A percentile compares a stretch with the other conserved stretches of the same genome.
Conservation (phyloP, 2,329 filamentous ascomycete genomes). For the Xylariaceae sp. region DNA sequence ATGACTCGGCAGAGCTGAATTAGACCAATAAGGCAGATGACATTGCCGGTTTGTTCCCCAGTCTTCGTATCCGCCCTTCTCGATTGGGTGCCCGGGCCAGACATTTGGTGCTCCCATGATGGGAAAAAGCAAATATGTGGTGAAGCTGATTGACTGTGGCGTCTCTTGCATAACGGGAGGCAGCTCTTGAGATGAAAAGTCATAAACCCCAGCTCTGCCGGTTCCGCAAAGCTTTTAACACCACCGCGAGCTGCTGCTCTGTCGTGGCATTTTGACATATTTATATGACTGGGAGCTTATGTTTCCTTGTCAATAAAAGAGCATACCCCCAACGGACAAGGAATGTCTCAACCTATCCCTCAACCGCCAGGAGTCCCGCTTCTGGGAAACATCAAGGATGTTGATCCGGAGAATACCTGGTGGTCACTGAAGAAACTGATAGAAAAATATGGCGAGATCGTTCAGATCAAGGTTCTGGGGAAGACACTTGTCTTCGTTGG, state of each 20-base stretch:
- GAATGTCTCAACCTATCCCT: constrained; percentile 44
- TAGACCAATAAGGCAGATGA: constrained; percentile 15
- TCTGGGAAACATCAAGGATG: constrained; percentile 46
- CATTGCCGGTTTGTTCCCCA: constrained; percentile 9
- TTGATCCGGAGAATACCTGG: constrained; percentile 45
- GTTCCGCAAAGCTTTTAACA: constrained; percentile 11
- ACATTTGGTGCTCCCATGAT: constrained; percentile 10
- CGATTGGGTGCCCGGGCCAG: constrained; percentile 15
- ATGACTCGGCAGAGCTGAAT: background rate
- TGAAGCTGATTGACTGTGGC: constrained; percentile 10
- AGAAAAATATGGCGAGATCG: constrained; percentile 43
- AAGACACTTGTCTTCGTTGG: constrained; percentile 39
- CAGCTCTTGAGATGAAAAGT: constrained; percentile 8
- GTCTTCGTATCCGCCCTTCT: constrained; percentile 10
- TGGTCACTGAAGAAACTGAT: constrained; percentile 43
- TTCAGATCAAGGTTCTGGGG: constrained; percentile 38
- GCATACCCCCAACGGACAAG: constrained; percentile 2
- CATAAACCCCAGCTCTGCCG: constrained; percentile 3
- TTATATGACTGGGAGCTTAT: too few species aligned
- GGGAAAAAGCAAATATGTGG: constrained; percentile 14
- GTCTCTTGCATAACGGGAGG: constrained; percentile 1
- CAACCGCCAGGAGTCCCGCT: constrained; percentile 45
- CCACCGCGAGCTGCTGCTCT: constrained; percentile 6
- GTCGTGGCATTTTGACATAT: too few species aligned
- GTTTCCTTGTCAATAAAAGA: background rate